A percentile compares a stretch with the other conserved stretches of the same genome.
phyloP scores from a whole-genome alignment of 2,329 filamentous ascomycete genomes.

The Ploettnerulaceae sp. region DNA sequence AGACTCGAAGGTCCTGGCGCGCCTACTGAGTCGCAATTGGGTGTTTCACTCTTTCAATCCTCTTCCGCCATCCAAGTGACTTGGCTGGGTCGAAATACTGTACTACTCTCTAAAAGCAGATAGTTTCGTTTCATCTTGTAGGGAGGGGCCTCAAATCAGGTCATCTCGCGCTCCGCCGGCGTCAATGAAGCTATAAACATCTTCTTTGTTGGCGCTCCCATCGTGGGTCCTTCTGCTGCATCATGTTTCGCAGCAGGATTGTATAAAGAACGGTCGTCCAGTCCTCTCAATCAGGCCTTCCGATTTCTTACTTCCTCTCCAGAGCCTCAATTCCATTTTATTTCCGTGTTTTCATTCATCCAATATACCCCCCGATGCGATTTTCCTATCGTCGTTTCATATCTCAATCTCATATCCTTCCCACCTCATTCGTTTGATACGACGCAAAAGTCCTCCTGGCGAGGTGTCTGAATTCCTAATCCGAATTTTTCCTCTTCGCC shows the following conservation, averaged over 20 bases:
- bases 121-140: constrained; percentile 12
- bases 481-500: constrained; percentile 18
- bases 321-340: constrained; percentile 17
- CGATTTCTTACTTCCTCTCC: constrained; percentile 22
- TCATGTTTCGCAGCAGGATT: constrained; percentile 17
- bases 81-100: constrained; percentile 3
- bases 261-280: constrained; percentile 29
- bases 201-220: constrained; percentile 20
- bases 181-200: constrained; percentile 28
- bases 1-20: constrained; percentile 13
- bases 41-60: constrained; percentile 11
- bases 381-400: constrained; percentile 22
- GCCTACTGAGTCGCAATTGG: constrained; percentile 11
- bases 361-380: constrained; percentile 24
- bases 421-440: constrained; percentile 20
- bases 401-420: constrained; percentile 19
- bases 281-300: constrained; percentile 18
- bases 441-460: constrained; percentile 27
- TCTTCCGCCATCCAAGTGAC: constrained; percentile 1
- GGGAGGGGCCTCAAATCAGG: constrained; percentile 23
- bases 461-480: constrained; percentile 29
- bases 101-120: constrained; percentile 1
- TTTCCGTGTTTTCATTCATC: constrained; percentile 1
- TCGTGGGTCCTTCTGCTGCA: constrained; percentile 16
- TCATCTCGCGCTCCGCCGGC: constrained; percentile 17